Base-by-base conservation (phyloP, 495 filamentous ascomycete species). In the Hypoxylon cercidicola region DNA sequence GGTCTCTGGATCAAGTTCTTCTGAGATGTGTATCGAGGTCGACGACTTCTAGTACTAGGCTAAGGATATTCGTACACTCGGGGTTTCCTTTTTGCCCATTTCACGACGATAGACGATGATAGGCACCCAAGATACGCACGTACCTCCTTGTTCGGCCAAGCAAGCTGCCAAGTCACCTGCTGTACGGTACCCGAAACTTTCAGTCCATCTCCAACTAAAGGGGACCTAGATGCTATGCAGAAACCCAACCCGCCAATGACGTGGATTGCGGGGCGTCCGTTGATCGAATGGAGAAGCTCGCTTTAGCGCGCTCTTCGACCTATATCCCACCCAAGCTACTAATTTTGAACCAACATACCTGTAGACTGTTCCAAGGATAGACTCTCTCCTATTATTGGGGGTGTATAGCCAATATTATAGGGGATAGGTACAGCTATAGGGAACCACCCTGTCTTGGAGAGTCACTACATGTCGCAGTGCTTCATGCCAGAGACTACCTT, bases 211-310 rank as follows among this genome's bases (percentile, higher is more conserved):
- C 43, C 20, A 43, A 56, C 39, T 39, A 39, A 30, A 58, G 39
- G 43, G 49, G 55, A 55, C 44, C 35, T 55, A 46, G 55, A 43
- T 35, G 37, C 50, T 55, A 51, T 19, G 19, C 25, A 55, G 12
- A 34, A 35, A n/a, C 34, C 34, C 18, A 37, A 35, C 32, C 49
- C 34, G n/a, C 39, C 39, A 59, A 49, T 55, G 55, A 60, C 52
- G 57, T 56, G 45, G 35, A 40, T 4, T 47, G 57, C 55, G 63
- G 63, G 63, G 56, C 51, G 32, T 50, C 12, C 20, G 20, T 45
- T 21, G 15, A 43, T 43, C 8, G 43, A n/a, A 18, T 45, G 32
- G 45, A 37, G 39, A 55, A 50, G 43, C 43, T 10, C 43, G 9
- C 4, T 45, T 23, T 45, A 23, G 43, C 20, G 43, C 18, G 11